Percentiles rank a stretch among this genome's conserved stretches.
Conservation (phyloP, 169 alveolate genomes). For the Cryptosporidium meleagridis region DNA sequence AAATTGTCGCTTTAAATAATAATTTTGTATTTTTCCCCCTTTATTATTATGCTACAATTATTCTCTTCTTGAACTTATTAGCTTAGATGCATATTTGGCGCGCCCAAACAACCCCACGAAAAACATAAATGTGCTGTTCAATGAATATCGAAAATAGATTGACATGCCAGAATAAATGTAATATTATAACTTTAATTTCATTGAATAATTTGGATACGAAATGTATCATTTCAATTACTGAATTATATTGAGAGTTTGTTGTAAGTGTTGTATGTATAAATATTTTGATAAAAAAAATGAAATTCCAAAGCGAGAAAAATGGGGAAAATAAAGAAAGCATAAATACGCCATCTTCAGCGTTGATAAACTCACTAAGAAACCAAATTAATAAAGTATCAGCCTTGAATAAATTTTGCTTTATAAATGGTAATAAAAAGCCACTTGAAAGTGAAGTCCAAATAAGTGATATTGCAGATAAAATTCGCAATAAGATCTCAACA, state of each 20-base stretch:
- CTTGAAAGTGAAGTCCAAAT: conserved; percentile 4
- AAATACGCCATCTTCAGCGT: neutral
- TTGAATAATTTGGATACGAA: neutral
- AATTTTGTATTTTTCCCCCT: conserved; percentile 4
- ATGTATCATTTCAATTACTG: neutral
- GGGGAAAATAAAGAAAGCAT: neutral
- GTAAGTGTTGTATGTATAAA: neutral
- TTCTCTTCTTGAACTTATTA: neutral
- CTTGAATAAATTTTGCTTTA: conserved; percentile 3
- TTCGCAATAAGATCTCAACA: conserved; percentile 11
- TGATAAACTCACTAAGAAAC: conserved; percentile 25
- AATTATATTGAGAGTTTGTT: neutral
- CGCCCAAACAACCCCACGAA: conserved; percentile 7
- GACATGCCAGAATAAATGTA: neutral
- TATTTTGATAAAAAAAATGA: neutral
- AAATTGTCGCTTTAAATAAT: neutral
- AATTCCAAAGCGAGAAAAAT: neutral
- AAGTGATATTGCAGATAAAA: conserved; percentile 38
- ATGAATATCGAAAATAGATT: neutral
- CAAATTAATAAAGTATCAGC: conserved; percentile 36
- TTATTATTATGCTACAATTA: neutral
- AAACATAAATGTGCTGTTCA: neutral
- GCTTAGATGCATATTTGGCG: conserved; percentile 16
- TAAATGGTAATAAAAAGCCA: conserved; percentile 4
- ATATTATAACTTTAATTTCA: neutral